phyloP scores from a whole-genome alignment of 345 rosid genomes.

The Moringa oleifera region DNA sequence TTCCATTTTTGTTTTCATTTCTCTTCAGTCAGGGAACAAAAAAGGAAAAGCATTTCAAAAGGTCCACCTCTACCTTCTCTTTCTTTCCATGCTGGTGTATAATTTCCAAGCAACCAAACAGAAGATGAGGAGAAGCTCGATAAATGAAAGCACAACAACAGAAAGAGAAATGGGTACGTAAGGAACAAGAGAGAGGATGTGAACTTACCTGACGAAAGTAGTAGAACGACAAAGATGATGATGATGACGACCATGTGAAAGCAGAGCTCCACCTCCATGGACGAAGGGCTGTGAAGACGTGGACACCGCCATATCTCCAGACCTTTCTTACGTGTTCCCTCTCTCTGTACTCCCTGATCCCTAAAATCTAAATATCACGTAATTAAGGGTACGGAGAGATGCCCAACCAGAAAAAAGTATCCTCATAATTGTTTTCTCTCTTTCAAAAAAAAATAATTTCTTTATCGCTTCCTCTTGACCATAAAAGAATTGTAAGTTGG shows the following conservation, averaged over 20 bases:
- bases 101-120: constrained; percentile 1
- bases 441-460: too few relatives aligned
- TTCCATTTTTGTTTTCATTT: too few relatives aligned
- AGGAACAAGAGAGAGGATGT: background rate
- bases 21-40: too few relatives aligned
- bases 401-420: too few relatives aligned
- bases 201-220: constrained; percentile 22
- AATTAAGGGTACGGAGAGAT: too few relatives aligned
- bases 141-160: background rate
- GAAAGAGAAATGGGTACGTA: constrained; percentile 11
- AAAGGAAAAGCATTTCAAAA: too few relatives aligned
- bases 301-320: constrained; percentile 16
- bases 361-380: too few relatives aligned
- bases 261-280: constrained; percentile 16
- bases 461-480: too few relatives aligned
- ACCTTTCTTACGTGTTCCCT: background rate
- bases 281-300: constrained; percentile 18
- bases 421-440: too few relatives aligned
- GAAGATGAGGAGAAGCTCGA: background rate
- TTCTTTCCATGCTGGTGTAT: too few relatives aligned
- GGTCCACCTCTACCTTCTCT: too few relatives aligned
- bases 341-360: background rate
- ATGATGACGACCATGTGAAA: constrained; percentile 7
- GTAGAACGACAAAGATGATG: constrained; percentile 15
- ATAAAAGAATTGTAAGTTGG: too few relatives aligned